phyloP scores from a whole-genome alignment of 306 rosid genomes.

The Gleditsia sinensis region DNA sequence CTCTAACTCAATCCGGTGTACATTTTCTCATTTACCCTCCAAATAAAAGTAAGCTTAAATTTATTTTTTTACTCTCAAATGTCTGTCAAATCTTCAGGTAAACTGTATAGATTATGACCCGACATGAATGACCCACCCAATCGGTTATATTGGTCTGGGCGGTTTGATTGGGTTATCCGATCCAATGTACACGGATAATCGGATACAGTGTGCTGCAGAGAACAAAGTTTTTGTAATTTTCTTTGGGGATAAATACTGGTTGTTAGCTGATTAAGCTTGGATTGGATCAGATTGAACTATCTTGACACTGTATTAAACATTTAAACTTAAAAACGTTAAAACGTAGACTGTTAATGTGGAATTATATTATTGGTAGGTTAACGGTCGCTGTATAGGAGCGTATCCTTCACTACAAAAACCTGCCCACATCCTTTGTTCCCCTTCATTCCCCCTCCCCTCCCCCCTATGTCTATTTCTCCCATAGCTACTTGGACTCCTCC shows the following conservation, averaged over 20 bases:
- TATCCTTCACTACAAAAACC: conserved; percentile 42
- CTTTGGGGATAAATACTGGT: too few species aligned
- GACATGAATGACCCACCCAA: too few species aligned
- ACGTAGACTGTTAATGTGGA: neutral
- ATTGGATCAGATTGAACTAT: too few species aligned
- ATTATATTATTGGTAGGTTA: conserved; percentile 43
- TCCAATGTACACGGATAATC: neutral
- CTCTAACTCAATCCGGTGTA: neutral
- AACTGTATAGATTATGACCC: too few species aligned
- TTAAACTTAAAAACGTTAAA: neutral
- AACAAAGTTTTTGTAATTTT: too few species aligned
- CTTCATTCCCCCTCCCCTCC: neutral
- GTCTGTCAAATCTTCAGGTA: too few species aligned
- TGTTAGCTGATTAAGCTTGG: too few species aligned
- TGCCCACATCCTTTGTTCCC: conserved; percentile 12
- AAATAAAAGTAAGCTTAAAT: too few species aligned
- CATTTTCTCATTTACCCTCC: too few species aligned
- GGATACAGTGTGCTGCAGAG: neutral
- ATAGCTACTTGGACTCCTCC: neutral
- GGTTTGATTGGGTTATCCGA: neutral
- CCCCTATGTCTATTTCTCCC: neutral
- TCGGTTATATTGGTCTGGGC: too few species aligned
- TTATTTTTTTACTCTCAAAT: too few species aligned
- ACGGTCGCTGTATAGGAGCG: conserved; percentile 58
- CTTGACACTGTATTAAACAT: neutral